A percentile compares a stretch with the other conserved stretches of the same genome.
Conservation (phyloP, 345 rosid genomes). For the Citrus hindsii region DNA sequence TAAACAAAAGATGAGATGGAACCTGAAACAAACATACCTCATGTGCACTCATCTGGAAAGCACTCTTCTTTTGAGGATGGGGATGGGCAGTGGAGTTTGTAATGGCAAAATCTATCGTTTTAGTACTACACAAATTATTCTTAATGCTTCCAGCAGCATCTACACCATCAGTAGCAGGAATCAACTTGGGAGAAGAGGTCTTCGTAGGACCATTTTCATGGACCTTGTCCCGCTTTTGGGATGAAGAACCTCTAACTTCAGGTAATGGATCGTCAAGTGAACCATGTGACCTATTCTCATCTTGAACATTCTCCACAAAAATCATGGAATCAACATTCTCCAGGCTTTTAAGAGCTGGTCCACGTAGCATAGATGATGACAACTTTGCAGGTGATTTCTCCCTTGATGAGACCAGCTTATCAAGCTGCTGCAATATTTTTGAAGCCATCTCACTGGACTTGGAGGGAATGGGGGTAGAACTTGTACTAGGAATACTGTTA, state of each 20-base stretch:
- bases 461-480: constrained; percentile 55
- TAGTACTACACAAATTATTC: constrained; percentile 25
- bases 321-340: constrained; percentile 60
- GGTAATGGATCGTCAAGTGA: constrained; percentile 8
- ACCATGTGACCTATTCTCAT: constrained; percentile 28
- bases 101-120: constrained; percentile 28
- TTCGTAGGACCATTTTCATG: constrained; percentile 37
- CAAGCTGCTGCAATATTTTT: constrained; percentile 74
- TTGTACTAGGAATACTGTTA: constrained; percentile 33
- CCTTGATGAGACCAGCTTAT: constrained; percentile 52
- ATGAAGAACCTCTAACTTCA: constrained; percentile 26
- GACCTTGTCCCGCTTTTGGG: constrained; percentile 36
- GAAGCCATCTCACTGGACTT: constrained; percentile 80
- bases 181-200: constrained; percentile 24
- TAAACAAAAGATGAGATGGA: background rate
- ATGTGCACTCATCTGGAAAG: constrained; percentile 79
- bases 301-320: constrained; percentile 40
- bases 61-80: constrained; percentile 37
- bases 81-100: constrained; percentile 26
- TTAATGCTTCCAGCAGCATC: constrained; percentile 21
- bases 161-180: constrained; percentile 29
- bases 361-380: constrained; percentile 71
- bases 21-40: constrained; percentile 45
- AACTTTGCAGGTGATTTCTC: constrained; percentile 72
- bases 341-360: constrained; percentile 77